These are phyloP conservation scores for Ganoderma sp. DNA, from an alignment of 1,284 basidiomycete genomes.

Conservation along the genomic window DNA sequence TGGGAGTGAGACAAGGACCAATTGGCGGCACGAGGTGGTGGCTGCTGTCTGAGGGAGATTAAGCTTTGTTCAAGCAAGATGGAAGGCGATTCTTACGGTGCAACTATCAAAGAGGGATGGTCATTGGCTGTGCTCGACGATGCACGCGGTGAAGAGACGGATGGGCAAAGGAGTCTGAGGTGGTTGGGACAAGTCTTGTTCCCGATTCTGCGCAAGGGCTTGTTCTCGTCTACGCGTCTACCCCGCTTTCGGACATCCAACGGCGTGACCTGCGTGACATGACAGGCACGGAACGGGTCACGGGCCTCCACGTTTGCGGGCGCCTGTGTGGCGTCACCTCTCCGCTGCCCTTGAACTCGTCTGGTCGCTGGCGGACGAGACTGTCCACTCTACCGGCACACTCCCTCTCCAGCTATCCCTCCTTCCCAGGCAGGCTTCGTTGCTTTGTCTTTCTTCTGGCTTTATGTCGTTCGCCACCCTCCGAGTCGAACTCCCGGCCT, in stretches of 20 bases:
- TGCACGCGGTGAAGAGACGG: slow-evolving; percentile 6
- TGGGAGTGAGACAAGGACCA: slow-evolving; percentile 7
- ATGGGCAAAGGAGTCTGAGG: background rate
- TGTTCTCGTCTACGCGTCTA: slow-evolving; percentile 5
- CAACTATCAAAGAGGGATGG: slow-evolving; percentile 7
- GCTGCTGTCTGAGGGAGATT: slow-evolving; percentile 5
- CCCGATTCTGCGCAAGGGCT: slow-evolving; percentile 5
- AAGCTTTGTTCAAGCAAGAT: slow-evolving; percentile 11
- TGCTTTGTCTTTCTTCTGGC: slow-evolving; percentile 20
- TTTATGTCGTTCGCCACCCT: slow-evolving; percentile 55
- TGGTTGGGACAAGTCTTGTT: background rate
- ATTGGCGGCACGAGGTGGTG: background rate
- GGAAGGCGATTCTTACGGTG: slow-evolving; percentile 3
- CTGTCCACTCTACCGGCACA: slow-evolving; percentile 2
- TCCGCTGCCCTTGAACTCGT: slow-evolving; percentile 6
- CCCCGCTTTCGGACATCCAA: background rate
- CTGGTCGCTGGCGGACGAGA: slow-evolving; percentile 10
- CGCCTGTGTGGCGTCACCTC: slow-evolving; percentile 14
- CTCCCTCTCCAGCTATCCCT: slow-evolving; percentile 16
- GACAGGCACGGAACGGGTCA: background rate
- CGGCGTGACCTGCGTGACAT: background rate
- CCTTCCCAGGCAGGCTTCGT: slow-evolving; percentile 24
- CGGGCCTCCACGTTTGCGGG: slow-evolving; percentile 26
- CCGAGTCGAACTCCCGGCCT: slow-evolving; percentile 75
- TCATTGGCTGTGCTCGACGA: slow-evolving; percentile 2